A percentile compares a stretch with the other conserved stretches of the same genome.
Conservation (phyloP, 345 rosid genomes). For the Syzygium aromaticum region DNA sequence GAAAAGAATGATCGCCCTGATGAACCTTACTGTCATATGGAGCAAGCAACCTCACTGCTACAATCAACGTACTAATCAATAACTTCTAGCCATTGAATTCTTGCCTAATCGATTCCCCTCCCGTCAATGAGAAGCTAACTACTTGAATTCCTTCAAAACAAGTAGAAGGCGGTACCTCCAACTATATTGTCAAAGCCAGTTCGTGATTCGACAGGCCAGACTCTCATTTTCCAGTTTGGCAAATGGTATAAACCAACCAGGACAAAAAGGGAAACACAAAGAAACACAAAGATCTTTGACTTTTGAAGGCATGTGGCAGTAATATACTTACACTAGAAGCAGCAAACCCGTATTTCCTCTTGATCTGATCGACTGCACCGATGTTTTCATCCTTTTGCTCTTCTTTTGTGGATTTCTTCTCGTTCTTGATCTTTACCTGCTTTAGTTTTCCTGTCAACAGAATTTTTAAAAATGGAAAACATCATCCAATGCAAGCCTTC, state of each 20-base stretch:
- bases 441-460: slow-evolving; percentile 50
- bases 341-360: slow-evolving; percentile 84
- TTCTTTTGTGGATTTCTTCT: slow-evolving; percentile 42
- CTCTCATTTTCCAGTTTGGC: background rate
- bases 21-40: background rate
- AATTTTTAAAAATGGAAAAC: background rate
- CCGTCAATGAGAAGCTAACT: background rate
- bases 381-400: slow-evolving; percentile 42
- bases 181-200: background rate
- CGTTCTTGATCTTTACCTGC: slow-evolving; percentile 60
- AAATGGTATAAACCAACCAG: background rate
- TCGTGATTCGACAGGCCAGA: background rate
- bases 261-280: background rate
- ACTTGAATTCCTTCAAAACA: background rate
- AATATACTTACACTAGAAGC: slow-evolving; percentile 42
- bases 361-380: slow-evolving; percentile 63
- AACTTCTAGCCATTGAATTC: background rate
- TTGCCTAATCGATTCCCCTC: background rate
- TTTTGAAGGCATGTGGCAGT: background rate
- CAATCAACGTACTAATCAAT: background rate
- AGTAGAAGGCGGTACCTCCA: background rate
- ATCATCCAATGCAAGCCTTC: background rate
- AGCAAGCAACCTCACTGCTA: background rate
- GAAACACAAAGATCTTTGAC: background rate
- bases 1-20: background rate